Conservation (phyloP, 225 moss, liverwort and hornwort species). For the Takakia lepidozioides region DNA sequence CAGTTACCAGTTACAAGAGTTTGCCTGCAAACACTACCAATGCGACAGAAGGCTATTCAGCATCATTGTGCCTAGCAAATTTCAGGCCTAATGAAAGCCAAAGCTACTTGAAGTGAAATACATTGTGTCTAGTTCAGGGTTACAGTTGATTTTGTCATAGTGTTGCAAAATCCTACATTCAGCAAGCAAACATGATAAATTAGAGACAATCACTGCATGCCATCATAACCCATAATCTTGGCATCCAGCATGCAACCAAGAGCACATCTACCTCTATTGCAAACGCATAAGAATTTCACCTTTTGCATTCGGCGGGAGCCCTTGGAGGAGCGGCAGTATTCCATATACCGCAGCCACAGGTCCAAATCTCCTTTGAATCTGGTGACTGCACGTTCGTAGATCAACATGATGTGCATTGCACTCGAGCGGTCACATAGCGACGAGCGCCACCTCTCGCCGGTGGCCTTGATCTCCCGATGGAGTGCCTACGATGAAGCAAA, state of each 20-base stretch:
- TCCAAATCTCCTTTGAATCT: slow-evolving; percentile 86
- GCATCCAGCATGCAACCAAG: neutral
- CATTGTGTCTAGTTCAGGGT: too few relatives aligned
- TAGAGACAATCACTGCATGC: too few relatives aligned
- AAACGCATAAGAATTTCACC: too few relatives aligned
- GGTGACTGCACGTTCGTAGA: slow-evolving; percentile 76
- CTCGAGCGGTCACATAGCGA: slow-evolving; percentile 66
- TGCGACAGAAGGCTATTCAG: too few relatives aligned
- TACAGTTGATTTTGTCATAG: too few relatives aligned
- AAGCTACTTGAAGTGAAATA: neutral
- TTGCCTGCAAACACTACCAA: too few relatives aligned
- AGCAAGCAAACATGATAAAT: neutral
- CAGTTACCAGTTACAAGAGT: too few relatives aligned
- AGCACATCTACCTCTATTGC: too few relatives aligned
- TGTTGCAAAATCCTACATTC: neutral
- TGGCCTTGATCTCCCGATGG: too few relatives aligned
- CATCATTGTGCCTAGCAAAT: too few relatives aligned
- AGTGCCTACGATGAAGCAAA: too few relatives aligned
- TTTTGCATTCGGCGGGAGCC: slow-evolving; percentile 72
- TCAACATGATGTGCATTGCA: slow-evolving; percentile 61
- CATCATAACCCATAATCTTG: too few relatives aligned
- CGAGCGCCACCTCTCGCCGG: slow-evolving; percentile 56
- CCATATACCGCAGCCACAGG: slow-evolving; percentile 83
- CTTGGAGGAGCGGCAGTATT: slow-evolving; percentile 59
- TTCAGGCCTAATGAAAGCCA: neutral